Conservation (phyloP, 2,329 filamentous ascomycete genomes). For the Aspergillus sp. region DNA sequence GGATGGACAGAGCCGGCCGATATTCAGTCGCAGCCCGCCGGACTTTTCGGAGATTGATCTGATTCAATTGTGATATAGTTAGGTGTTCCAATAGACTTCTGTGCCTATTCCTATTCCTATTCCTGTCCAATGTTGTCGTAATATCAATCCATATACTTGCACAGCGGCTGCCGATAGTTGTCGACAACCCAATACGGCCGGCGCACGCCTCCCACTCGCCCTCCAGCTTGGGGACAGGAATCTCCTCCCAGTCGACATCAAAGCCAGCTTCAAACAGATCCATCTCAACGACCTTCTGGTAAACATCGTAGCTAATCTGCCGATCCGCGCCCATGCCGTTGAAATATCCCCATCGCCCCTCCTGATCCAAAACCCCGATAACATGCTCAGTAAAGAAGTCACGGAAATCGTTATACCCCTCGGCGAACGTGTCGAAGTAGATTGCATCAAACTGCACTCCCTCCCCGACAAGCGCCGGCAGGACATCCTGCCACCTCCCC, state of each 20-base stretch:
- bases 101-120: too few relatives aligned
- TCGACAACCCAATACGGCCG: conserved; percentile 84
- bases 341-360: conserved; percentile 54
- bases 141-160: conserved; percentile 28
- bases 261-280: conserved; percentile 82
- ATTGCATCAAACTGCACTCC: conserved; percentile 73
- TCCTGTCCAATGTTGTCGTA: too few relatives aligned
- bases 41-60: conserved; percentile 84
- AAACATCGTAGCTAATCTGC: conserved; percentile 91
- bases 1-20: conserved; percentile 70
- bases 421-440: conserved; percentile 97
- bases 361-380: conserved; percentile 57
- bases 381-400: conserved; percentile 84
- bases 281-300: conserved; percentile 83
- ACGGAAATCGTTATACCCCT: conserved; percentile 78
- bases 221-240: conserved; percentile 63
- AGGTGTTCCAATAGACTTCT: too few relatives aligned
- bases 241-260: conserved; percentile 76
- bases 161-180: conserved; percentile 37
- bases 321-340: conserved; percentile 82
- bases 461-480: conserved; percentile 57
- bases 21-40: conserved; percentile 76
- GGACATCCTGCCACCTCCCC: conserved; percentile 72
- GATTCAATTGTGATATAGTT: conserved; percentile 60
- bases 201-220: conserved; percentile 83